Evolutionary conservation across 164 flowering plant genomes (phyloP), one percentile per base, ranked within the genome.

Genomic region (Berberis thunbergii): DNA sequence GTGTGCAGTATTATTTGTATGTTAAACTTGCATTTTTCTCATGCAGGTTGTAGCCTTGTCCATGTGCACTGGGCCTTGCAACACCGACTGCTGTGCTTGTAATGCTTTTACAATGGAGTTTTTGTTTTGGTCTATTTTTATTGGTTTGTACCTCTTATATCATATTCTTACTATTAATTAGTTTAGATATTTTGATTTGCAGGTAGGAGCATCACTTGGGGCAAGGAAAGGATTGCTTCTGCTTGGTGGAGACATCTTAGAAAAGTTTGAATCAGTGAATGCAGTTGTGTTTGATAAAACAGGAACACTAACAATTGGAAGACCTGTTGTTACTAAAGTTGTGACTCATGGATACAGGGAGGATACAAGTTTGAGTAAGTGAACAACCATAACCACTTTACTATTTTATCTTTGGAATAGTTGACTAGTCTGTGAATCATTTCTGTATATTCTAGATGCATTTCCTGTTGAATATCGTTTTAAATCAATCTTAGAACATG

Each of bases 41-140:
- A 2, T 75, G 68, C 83, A 89, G 97, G 96, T 95, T 73, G 71
- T 95, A 73, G 97, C 99, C 57, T 95, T 95, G 99, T 75, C 99
- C 99, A 62, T 95, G 99, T 78, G 97, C 99, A 49, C 97, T 95
- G 71, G 99, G 99, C 64, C 76, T 95, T 64, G 99, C 99, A 10
- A 95, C 99, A 43, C 99, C 99, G 8, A 95, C 96, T 61, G 97
- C 99, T 64, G 88, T 95, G 70, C 80, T 95, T 86, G 99, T 89
- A 78, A 70, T 4, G 41, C 59, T 49, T 54, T 7, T n/a, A 46
- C 43, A 13, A n/a, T 74, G 57, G 38, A 48, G 1, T 26, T 45
- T 26, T 26, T 26, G 26, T 26, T 26, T 26, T 26, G 26, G 26
- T 26, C 26, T 26, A 26, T 26, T 26, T 26, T 26, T 26, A 26